phyloP scores from a whole-genome alignment of 305 asterid genomes.

The Andrographis paniculata region DNA sequence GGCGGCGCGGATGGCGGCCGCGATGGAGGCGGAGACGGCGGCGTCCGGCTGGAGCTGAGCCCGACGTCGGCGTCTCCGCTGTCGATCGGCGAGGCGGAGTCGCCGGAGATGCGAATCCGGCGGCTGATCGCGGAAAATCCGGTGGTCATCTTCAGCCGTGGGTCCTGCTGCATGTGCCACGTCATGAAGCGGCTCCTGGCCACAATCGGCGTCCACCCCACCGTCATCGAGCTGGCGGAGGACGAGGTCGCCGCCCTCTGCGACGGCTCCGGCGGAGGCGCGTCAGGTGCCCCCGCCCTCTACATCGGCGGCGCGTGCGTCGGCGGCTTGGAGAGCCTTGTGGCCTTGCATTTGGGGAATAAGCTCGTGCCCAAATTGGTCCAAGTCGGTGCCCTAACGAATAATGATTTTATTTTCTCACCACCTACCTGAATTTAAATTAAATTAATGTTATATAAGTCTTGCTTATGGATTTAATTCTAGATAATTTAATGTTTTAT shows the following conservation, averaged over 20 bases:
- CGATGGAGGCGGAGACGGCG: too few species aligned
- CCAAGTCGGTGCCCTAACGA: constrained; percentile 59
- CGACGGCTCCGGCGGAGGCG: background rate
- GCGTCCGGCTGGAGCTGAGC: constrained; percentile 75
- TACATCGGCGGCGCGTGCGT: constrained; percentile 77
- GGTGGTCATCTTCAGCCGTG: constrained; percentile 65
- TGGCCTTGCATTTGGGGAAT: constrained; percentile 69
- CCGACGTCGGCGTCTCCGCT: constrained; percentile 51
- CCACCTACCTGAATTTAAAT: too few species aligned
- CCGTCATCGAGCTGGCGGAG: constrained; percentile 76
- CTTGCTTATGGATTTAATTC: too few species aligned
- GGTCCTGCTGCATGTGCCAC: constrained; percentile 92
- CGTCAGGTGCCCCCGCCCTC: constrained; percentile 37
- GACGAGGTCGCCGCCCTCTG: constrained; percentile 64
- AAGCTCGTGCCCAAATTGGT: constrained; percentile 73
- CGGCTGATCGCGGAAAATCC: constrained; percentile 78
- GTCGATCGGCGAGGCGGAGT: constrained; percentile 57
- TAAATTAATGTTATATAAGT: too few species aligned
- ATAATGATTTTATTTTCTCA: constrained; percentile 22
- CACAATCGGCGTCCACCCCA: constrained; percentile 72
- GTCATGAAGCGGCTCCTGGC: constrained; percentile 75
- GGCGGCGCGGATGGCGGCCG: too few species aligned
- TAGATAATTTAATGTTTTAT: too few species aligned
- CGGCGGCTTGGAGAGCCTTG: constrained; percentile 75
- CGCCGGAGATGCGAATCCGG: constrained; percentile 69